These are phyloP conservation scores for Zangia roseola DNA, from an alignment of 768 basidiomycete species.

Conservation along the genomic window DNA sequence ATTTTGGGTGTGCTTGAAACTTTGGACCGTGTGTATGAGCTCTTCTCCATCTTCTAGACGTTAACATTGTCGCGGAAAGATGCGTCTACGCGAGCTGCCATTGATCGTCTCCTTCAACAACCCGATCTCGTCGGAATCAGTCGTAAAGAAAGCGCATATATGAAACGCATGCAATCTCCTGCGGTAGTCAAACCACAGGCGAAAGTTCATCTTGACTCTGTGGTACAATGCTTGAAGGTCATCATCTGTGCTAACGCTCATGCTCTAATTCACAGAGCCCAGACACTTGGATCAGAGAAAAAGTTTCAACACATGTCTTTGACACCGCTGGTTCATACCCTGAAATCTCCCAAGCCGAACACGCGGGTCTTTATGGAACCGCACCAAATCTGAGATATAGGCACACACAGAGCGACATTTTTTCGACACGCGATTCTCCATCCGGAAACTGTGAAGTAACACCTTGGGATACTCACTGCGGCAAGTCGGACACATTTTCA, in stretches of 20 bases:
- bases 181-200: background rate
- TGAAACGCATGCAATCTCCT: background rate
- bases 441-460: background rate
- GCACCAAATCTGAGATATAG: background rate
- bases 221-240: constrained; percentile 12
- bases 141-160: background rate
- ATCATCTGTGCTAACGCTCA: constrained; percentile 1
- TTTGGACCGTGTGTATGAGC: constrained; percentile 25
- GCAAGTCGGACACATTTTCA: background rate
- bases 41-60: background rate
- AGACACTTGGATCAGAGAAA: background rate
- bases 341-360: background rate
- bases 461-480: background rate
- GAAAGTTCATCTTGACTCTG: background rate
- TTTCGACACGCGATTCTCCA: background rate
- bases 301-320: background rate
- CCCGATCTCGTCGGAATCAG: constrained; percentile 25
- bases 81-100: constrained; percentile 28
- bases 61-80: constrained; percentile 18
- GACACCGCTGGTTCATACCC: background rate
- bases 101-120: constrained; percentile 27
- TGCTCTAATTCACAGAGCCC: constrained; percentile 6
- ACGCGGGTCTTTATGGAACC: background rate
- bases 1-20: constrained; percentile 25
- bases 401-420: background rate